Evolutionary conservation across 768 basidiomycete species (phyloP).

Genomic region (Podaxis sp.): DNA sequence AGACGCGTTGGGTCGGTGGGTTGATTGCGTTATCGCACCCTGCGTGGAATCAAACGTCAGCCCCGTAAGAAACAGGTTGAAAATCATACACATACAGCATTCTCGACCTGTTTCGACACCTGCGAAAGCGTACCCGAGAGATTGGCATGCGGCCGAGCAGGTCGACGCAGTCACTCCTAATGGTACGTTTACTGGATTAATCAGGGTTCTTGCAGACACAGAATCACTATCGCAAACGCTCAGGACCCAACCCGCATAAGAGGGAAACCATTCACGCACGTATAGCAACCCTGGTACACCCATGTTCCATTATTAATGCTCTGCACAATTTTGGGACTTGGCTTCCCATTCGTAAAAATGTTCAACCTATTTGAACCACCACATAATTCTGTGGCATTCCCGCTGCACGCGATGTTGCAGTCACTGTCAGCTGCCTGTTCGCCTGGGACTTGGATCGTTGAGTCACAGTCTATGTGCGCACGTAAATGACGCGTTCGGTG

Average conservation of each 20-base stretch:
- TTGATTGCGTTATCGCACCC: slow-evolving; percentile 39
- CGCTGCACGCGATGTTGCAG: slow-evolving; percentile 53
- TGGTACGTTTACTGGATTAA: slow-evolving; percentile 36
- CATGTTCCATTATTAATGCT: slow-evolving; percentile 45
- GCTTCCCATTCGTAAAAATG: slow-evolving; percentile 52
- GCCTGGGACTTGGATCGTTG: slow-evolving; percentile 49
- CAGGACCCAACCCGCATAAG: background rate
- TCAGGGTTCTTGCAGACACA: slow-evolving; percentile 31
- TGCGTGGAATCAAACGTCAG: slow-evolving; percentile 14
- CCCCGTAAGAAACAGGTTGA: background rate
- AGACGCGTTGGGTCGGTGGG: slow-evolving; percentile 33
- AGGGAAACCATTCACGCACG: slow-evolving; percentile 32
- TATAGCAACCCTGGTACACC: slow-evolving; percentile 65
- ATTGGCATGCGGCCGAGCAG: slow-evolving; percentile 46
- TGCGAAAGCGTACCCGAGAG: slow-evolving; percentile 35
- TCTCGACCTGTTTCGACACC: slow-evolving; percentile 47
- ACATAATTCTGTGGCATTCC: slow-evolving; percentile 52
- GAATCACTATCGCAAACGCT: slow-evolving; percentile 27
- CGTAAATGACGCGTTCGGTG: background rate
- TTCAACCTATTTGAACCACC: slow-evolving; percentile 52
- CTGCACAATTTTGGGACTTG: slow-evolving; percentile 47
- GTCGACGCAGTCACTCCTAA: slow-evolving; percentile 46
- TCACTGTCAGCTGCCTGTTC: slow-evolving; percentile 40
- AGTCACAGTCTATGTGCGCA: slow-evolving; percentile 51
- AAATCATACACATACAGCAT: slow-evolving; percentile 39